Evolutionary conservation across 345 rosid species (phyloP).

Genomic region (Clarkia xantiana): DNA sequence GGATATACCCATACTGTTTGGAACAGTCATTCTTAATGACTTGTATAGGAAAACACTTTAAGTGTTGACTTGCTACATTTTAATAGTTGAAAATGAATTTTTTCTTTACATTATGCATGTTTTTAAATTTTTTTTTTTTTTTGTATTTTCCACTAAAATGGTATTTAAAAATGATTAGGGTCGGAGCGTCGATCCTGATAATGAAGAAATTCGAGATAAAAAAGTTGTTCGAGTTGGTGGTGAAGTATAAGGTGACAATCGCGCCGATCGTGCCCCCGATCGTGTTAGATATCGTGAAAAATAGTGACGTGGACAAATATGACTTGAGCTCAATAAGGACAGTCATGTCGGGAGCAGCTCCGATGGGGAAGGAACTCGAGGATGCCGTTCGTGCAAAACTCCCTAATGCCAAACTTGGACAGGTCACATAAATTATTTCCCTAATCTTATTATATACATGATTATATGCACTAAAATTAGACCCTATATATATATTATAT

Average conservation of each 20-base stretch:
- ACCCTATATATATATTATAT: too few relatives aligned
- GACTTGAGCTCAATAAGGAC: slow-evolving; percentile 58
- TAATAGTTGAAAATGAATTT: too few relatives aligned
- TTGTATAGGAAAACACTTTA: too few relatives aligned
- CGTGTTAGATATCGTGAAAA: slow-evolving; percentile 53
- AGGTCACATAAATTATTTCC: slow-evolving; percentile 38
- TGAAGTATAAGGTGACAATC: slow-evolving; percentile 53
- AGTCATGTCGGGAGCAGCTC: slow-evolving; percentile 74
- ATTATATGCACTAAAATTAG: too few relatives aligned
- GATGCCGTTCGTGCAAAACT: slow-evolving; percentile 55
- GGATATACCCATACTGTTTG: too few relatives aligned
- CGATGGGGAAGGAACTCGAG: slow-evolving; percentile 86
- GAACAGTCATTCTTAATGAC: too few relatives aligned
- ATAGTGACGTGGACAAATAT: slow-evolving; percentile 37
- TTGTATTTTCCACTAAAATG: too few relatives aligned
- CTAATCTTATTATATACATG: too few relatives aligned
- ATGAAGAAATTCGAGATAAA: slow-evolving; percentile 71
- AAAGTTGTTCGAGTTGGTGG: slow-evolving; percentile 35
- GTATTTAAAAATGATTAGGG: slow-evolving; percentile 27
- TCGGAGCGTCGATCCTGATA: slow-evolving; percentile 65
- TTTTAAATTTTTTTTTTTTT: too few relatives aligned
- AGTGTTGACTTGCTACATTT: too few relatives aligned
- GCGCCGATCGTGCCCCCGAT: slow-evolving; percentile 82
- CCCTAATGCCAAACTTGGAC: slow-evolving; percentile 72
- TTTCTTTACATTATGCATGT: too few relatives aligned